phyloP scores from a whole-genome alignment of 192 early-diverging fungal species.

The Umbelopsis sp. region DNA sequence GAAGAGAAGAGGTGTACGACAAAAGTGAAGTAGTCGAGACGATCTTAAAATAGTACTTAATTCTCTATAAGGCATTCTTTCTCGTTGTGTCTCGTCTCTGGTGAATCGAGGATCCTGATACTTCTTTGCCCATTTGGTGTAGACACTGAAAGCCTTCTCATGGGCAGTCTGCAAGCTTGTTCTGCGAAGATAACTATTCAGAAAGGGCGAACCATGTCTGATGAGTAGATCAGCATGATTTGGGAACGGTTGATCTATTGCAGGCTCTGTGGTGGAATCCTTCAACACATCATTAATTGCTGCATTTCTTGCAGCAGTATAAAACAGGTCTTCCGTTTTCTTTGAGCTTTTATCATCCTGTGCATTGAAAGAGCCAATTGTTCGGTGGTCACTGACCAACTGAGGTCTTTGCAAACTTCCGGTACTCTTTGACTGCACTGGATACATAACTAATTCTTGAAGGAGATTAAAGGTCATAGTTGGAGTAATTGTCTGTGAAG shows the following conservation, averaged over 20 bases:
- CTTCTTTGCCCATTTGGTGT: constrained; percentile 57
- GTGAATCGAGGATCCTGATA: constrained; percentile 43
- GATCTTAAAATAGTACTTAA: constrained; percentile 55
- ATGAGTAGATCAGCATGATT: constrained; percentile 48
- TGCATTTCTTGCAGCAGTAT: constrained; percentile 34
- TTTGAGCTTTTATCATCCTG: background rate
- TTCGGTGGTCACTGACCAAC: background rate
- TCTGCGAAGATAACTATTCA: constrained; percentile 50
- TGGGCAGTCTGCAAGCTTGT: constrained; percentile 52
- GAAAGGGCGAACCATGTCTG: constrained; percentile 56
- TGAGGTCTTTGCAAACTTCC: background rate
- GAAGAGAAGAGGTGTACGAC: constrained; percentile 57
- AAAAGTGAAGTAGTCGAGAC: constrained; percentile 61
- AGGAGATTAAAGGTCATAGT: background rate
- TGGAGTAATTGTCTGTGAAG: background rate
- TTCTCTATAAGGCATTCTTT: constrained; percentile 52
- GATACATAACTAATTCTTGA: background rate
- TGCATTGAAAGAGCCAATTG: background rate
- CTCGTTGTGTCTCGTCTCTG: constrained; percentile 33
- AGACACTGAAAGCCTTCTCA: constrained; percentile 58
- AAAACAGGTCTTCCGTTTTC: constrained; percentile 29
- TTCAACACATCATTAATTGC: constrained; percentile 37
- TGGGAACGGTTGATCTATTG: constrained; percentile 25
- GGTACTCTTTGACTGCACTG: background rate
- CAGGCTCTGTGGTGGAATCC: constrained; percentile 34